Evolutionary conservation across 257 asterid species (phyloP).

Genomic region (Cinchona pubescens): DNA sequence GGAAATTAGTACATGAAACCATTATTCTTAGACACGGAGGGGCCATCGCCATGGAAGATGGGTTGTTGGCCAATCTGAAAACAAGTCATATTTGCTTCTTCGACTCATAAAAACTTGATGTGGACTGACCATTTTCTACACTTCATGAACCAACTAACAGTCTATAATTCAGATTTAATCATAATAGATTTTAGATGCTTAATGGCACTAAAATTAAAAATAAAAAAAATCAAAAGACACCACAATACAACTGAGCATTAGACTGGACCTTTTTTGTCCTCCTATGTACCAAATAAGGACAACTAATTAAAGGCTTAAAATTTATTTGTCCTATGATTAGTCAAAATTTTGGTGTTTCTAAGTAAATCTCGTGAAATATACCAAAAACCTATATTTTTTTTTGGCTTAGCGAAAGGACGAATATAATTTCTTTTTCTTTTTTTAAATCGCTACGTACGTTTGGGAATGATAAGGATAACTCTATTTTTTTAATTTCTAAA

Average conservation of each 20-base stretch:
- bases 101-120: conserved; percentile 3
- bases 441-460: too few species aligned
- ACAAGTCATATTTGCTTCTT: conserved; percentile 16
- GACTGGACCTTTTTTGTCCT: background rate
- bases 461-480: too few species aligned
- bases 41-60: conserved; percentile 19
- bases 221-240: background rate
- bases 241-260: background rate
- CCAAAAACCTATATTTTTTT: too few species aligned
- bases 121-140: background rate
- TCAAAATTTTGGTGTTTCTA: too few species aligned
- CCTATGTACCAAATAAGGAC: background rate
- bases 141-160: background rate
- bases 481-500: too few species aligned
- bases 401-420: background rate
- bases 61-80: conserved; percentile 14
- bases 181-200: background rate
- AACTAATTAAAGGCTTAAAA: background rate
- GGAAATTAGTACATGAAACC: conserved; percentile 17
- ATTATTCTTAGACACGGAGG: conserved; percentile 17
- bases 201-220: background rate
- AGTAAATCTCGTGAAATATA: too few species aligned
- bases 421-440: too few species aligned
- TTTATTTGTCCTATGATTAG: background rate
- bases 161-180: background rate